Conservation (phyloP, 208 protist species). For the Trypanosoma mega region DNA sequence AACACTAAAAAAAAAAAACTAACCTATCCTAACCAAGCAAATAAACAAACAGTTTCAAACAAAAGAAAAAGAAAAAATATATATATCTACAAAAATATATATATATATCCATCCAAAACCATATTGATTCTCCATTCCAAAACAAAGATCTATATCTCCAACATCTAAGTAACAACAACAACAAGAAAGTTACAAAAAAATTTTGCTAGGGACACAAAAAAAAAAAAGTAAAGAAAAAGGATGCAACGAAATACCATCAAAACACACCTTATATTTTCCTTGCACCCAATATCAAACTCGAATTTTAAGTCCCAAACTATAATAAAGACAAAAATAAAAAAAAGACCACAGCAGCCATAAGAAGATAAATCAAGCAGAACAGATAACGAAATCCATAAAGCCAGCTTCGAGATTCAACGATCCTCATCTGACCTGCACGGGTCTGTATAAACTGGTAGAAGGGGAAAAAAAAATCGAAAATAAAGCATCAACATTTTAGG, state of each 20-base stretch:
- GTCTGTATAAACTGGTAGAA: neutral
- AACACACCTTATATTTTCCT: no score
- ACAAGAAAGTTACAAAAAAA: conserved; percentile 21
- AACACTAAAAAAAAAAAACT: neutral
- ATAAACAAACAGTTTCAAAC: conserved; percentile 19
- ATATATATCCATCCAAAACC: no score
- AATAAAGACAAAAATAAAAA: conserved; percentile 18
- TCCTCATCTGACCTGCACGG: no score
- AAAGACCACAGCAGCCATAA: neutral
- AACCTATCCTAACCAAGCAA: neutral
- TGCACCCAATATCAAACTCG: no score
- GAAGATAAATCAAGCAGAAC: neutral
- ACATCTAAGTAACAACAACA: conserved; percentile 12
- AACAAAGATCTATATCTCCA: no score
- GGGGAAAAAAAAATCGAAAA: conserved; percentile 3
- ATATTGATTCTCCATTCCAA: no score
- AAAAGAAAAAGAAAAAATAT: conserved; percentile 25
- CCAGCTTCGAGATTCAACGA: no score
- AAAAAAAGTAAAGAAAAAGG: no score
- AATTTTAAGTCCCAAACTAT: no score
- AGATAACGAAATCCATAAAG: neutral
- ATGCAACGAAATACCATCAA: no score
- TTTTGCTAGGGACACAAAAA: neutral
- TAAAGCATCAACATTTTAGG: conserved; percentile 3
- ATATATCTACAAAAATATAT: no score